Evolutionary conservation across 805 yeast genomes (phyloP).

Genomic region (Candida sakaeoensis): DNA sequence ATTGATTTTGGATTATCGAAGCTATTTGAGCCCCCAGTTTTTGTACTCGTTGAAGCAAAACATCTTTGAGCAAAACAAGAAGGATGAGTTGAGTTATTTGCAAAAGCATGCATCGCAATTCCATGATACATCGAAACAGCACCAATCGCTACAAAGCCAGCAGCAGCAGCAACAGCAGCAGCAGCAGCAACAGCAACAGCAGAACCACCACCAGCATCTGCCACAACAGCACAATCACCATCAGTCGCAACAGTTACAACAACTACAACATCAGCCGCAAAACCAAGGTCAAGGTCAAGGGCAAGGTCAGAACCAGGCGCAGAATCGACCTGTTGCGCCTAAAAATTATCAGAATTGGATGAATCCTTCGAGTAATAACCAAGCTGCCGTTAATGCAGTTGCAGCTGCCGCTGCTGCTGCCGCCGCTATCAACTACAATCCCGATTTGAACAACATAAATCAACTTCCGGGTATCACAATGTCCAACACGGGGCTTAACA

Average conservation of each 20-base stretch:
- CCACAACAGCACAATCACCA: conserved; percentile 7
- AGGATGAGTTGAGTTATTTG: background rate
- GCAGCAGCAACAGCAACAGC: conserved; percentile 7
- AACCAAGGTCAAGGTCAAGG: background rate
- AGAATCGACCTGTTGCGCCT: no score
- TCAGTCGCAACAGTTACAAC: conserved; percentile 1
- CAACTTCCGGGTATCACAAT: conserved; percentile 15
- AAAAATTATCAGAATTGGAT: conserved; percentile 6
- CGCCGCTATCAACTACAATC: background rate
- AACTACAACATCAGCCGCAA: background rate
- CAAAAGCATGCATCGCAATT: background rate
- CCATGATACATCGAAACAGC: conserved; percentile 1
- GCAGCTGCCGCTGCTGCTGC: conserved; percentile 6
- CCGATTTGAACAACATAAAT: conserved; percentile 12
- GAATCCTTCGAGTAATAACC: background rate
- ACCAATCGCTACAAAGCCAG: conserved; percentile 3
- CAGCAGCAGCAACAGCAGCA: conserved; percentile 5
- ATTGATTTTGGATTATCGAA: conserved; percentile 13
- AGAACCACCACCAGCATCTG: background rate
- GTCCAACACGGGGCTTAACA: background rate
- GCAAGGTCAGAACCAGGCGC: background rate
- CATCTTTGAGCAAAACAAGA: conserved; percentile 4
- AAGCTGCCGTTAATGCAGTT: no score
- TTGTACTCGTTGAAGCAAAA: conserved; percentile 7
- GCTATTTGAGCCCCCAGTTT: conserved; percentile 8